Percentiles rank a stretch among this genome's conserved stretches.
Conservation (phyloP, 768 basidiomycete species). For the Agrocybe pediades region DNA sequence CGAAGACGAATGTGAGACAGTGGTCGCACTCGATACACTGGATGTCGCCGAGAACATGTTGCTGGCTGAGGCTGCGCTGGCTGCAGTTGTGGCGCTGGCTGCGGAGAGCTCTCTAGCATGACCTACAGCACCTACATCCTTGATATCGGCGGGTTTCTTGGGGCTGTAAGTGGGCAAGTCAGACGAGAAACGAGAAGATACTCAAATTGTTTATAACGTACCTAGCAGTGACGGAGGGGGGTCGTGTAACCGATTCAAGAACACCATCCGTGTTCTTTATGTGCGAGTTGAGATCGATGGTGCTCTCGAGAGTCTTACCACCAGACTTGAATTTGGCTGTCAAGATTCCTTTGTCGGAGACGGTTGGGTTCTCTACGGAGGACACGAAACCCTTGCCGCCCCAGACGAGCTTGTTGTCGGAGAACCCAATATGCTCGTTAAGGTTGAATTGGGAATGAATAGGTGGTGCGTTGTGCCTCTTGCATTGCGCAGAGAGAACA, state of each 20-base stretch:
- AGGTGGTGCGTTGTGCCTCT: constrained; percentile 9
- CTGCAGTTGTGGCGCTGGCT: constrained; percentile 4
- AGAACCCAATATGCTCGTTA: constrained; percentile 17
- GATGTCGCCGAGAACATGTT: constrained; percentile 13
- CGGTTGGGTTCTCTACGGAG: constrained; percentile 11
- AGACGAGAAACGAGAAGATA: neutral
- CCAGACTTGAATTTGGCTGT: constrained; percentile 15
- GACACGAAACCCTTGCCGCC: constrained; percentile 16
- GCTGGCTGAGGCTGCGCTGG: constrained; percentile 6
- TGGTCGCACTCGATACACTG: constrained; percentile 8
- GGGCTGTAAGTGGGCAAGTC: neutral
- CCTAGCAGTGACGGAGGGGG: constrained; percentile 1
- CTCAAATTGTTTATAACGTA: neutral
- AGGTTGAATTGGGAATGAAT: constrained; percentile 15
- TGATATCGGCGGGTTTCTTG: constrained; percentile 5
- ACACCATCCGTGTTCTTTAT: constrained; percentile 16
- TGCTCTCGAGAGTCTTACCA: constrained; percentile 15
- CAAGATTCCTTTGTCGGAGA: constrained; percentile 10
- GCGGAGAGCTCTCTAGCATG: constrained; percentile 3
- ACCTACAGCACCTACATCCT: neutral
- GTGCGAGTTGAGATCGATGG: constrained; percentile 14
- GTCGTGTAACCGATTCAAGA: constrained; percentile 6
- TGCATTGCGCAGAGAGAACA: constrained; percentile 14
- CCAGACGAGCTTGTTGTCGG: constrained; percentile 16
- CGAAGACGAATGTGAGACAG: constrained; percentile 6